Evolutionary conservation across 306 rosid species (phyloP).

Genomic region (Rosa chinensis): DNA sequence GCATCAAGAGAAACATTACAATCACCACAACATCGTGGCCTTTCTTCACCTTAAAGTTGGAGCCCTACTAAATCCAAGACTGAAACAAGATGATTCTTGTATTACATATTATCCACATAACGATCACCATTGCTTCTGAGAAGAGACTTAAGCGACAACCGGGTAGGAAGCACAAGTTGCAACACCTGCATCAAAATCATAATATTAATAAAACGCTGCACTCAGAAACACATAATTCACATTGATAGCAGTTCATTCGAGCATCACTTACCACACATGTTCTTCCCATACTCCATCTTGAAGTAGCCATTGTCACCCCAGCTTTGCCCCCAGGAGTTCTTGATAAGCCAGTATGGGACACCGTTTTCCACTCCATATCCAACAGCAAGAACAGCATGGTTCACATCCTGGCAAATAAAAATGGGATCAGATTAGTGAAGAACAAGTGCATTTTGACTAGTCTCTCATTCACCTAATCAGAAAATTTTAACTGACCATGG

Average conservation of each 20-base stretch:
- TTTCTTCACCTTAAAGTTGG: constrained; percentile 5
- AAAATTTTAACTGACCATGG: constrained; percentile 58
- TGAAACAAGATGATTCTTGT: constrained; percentile 6
- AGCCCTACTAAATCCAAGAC: constrained; percentile 6
- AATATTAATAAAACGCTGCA: constrained; percentile 1
- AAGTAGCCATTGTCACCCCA: constrained; percentile 97
- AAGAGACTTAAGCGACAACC: constrained; percentile 47
- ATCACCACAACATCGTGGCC: constrained; percentile 14
- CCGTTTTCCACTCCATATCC: constrained; percentile 86
- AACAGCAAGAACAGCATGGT: constrained; percentile 95
- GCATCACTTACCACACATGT: constrained; percentile 82
- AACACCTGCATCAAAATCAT: constrained; percentile 52
- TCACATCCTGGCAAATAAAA: constrained; percentile 73
- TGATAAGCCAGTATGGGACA: constrained; percentile 79
- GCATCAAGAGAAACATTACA: constrained; percentile 20
- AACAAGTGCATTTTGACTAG: not conserved
- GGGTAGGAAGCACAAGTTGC: constrained; percentile 98
- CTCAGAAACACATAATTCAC: not conserved
- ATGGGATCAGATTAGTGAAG: not conserved
- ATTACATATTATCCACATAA: constrained; percentile 17
- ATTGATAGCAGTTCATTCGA: not conserved
- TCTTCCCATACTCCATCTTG: constrained; percentile 94
- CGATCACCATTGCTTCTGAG: constrained; percentile 12
- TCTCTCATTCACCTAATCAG: constrained; percentile 4
- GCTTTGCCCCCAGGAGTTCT: constrained; percentile 83